Conservation (phyloP, 2,329 filamentous ascomycete genomes). For the Dactylellina leptospora region DNA sequence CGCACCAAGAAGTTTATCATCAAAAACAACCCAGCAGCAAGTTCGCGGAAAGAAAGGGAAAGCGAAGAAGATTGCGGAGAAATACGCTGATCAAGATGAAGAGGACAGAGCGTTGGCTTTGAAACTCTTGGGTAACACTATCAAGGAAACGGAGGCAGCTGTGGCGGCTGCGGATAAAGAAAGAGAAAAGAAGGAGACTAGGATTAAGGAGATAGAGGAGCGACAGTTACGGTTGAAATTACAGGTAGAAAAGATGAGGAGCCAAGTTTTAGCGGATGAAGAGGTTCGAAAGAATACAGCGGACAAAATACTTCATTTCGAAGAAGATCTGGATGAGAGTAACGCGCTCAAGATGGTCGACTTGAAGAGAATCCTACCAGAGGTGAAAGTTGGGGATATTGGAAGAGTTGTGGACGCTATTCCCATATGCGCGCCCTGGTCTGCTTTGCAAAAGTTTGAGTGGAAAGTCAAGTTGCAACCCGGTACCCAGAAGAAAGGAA, state of each 20-base stretch:
- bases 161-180: constrained; percentile 64
- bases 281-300: constrained; percentile 71
- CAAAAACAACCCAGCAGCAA: constrained; percentile 56
- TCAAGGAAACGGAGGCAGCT: constrained; percentile 61
- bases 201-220: constrained; percentile 75
- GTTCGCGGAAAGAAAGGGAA: constrained; percentile 80
- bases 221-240: constrained; percentile 76
- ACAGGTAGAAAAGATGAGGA: constrained; percentile 69
- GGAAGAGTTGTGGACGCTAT: constrained; percentile 66
- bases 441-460: constrained; percentile 75
- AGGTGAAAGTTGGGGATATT: constrained; percentile 25
- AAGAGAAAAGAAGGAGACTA: constrained; percentile 76
- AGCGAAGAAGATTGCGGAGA: constrained; percentile 83
- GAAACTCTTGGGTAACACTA: constrained; percentile 79
- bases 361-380: constrained; percentile 75
- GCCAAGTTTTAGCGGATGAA: constrained; percentile 63
- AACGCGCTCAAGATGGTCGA: constrained; percentile 65
- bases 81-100: constrained; percentile 94
- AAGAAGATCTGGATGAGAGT: constrained; percentile 68
- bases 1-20: constrained; percentile 49
- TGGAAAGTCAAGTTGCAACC: constrained; percentile 97
- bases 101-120: constrained; percentile 88
- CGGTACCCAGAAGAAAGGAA: constrained; percentile 88
- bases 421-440: constrained; percentile 72
- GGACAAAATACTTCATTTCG: constrained; percentile 68